Evolutionary conservation across 306 rosid genomes (phyloP).

Genomic region (Casuarina equisetifolia): DNA sequence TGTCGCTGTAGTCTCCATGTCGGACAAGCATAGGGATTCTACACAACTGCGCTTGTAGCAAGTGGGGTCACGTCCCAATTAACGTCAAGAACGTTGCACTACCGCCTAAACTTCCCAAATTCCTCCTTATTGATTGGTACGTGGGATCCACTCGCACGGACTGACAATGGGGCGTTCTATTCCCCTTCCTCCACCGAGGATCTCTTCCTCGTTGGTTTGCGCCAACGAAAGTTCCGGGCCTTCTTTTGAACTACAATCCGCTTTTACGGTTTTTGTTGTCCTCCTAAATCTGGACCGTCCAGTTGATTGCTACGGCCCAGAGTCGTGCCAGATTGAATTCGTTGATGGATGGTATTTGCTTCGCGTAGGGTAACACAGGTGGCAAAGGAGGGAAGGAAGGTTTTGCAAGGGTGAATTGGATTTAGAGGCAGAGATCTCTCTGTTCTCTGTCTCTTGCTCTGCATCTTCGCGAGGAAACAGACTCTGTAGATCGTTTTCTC

Average conservation of each 20-base stretch:
- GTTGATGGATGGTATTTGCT: not conserved
- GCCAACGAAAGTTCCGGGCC: not conserved
- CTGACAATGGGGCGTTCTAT: not conserved
- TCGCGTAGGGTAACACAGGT: slow-evolving; percentile 14
- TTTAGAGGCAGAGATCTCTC: slow-evolving; percentile 18
- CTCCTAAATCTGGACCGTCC: not conserved
- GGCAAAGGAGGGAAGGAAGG: slow-evolving; percentile 21
- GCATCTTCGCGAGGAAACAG: not conserved
- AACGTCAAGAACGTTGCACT: not conserved
- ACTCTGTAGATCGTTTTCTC: slow-evolving; percentile 35
- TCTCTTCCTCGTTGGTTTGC: not conserved
- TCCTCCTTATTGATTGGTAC: not conserved
- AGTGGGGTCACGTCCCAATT: slow-evolving; percentile 9
- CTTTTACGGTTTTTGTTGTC: not conserved
- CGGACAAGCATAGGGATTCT: not conserved
- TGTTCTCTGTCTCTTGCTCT: slow-evolving; percentile 22
- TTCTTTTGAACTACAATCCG: not conserved
- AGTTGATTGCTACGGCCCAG: not conserved
- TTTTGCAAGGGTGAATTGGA: slow-evolving; percentile 26
- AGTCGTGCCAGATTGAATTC: not conserved
- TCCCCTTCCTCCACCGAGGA: not conserved
- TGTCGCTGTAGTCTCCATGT: slow-evolving; percentile 18
- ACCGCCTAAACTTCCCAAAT: not conserved
- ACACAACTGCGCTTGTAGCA: not conserved
- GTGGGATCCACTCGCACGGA: not conserved